Conservation (phyloP, 108 stramenopile species). For the Pseudonitzschia pungens region DNA sequence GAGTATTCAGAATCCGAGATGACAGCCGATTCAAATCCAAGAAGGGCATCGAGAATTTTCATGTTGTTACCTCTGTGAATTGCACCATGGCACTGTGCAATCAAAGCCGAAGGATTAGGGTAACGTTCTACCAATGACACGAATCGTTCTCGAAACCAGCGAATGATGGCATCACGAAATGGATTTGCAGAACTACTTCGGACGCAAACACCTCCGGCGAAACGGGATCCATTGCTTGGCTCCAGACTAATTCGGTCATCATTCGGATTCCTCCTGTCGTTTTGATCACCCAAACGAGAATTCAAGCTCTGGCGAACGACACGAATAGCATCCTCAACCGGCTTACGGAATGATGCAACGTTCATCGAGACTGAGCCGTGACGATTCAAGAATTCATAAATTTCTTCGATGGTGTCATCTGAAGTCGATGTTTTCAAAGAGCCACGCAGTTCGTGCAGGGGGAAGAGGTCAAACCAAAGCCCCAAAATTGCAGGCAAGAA, state of each 20-base stretch:
- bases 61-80: not conserved
- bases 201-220: not conserved
- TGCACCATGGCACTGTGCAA: not conserved
- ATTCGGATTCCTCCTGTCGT: too few relatives aligned
- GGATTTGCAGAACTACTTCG: not conserved
- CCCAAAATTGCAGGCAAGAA: slow-evolving; percentile 12
- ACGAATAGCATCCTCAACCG: too few relatives aligned
- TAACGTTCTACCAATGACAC: not conserved
- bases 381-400: too few relatives aligned
- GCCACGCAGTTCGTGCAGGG: slow-evolving; percentile 14
- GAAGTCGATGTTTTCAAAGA: not conserved
- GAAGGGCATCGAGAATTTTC: not conserved
- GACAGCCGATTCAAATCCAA: slow-evolving; percentile 8
- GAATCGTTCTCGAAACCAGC: not conserved
- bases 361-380: too few relatives aligned
- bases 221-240: not conserved
- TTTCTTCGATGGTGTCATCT: too few relatives aligned
- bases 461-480: slow-evolving; percentile 15
- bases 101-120: not conserved
- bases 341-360: too few relatives aligned
- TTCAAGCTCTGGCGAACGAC: too few relatives aligned
- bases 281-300: too few relatives aligned
- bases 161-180: not conserved
- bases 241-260: too few relatives aligned
- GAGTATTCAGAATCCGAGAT: not conserved